A percentile compares a stretch with the other conserved stretches of the same genome.
These are phyloP conservation scores for Colletotrichum euphorbiae DNA, from an alignment of 2,329 filamentous ascomycete species.

Conservation along the genomic window DNA sequence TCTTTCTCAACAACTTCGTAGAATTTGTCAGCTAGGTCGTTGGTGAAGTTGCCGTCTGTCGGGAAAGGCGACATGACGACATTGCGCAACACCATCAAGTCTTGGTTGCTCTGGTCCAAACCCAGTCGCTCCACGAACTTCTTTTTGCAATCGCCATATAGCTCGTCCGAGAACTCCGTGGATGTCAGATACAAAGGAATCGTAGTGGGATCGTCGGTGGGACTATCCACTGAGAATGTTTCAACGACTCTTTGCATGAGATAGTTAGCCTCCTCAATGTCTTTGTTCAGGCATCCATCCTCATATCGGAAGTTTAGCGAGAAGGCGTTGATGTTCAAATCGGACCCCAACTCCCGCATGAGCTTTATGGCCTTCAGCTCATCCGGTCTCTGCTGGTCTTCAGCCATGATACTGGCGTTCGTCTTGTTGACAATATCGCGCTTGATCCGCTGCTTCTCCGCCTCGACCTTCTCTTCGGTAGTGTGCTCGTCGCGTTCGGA, in stretches of 20 bases:
- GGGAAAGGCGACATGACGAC: conserved; percentile 61
- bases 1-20: conserved; percentile 47
- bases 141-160: conserved; percentile 55
- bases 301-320: conserved; percentile 55
- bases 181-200: conserved; percentile 60
- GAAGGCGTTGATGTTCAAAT: conserved; percentile 61
- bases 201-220: conserved; percentile 52
- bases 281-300: conserved; percentile 53
- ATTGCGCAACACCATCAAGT: conserved; percentile 58
- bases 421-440: conserved; percentile 52
- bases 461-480: conserved; percentile 46
- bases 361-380: conserved; percentile 51
- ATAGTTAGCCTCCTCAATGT: conserved; percentile 61
- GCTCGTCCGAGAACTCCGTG: conserved; percentile 53
- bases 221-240: conserved; percentile 54
- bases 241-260: conserved; percentile 59
- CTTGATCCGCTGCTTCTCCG: conserved; percentile 53
- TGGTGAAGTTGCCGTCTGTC: conserved; percentile 53
- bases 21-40: conserved; percentile 50
- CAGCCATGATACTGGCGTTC: conserved; percentile 51
- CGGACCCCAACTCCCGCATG: conserved; percentile 55
- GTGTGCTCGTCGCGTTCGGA: conserved; percentile 46
- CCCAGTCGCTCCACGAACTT: conserved; percentile 57
- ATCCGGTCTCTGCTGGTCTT: conserved; percentile 43
- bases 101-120: conserved; percentile 46